A percentile compares a stretch with the other conserved stretches of the same genome.
phyloP scores from a whole-genome alignment of 2,329 filamentous ascomycete species.

The Gaeumannomyces tritici region DNA sequence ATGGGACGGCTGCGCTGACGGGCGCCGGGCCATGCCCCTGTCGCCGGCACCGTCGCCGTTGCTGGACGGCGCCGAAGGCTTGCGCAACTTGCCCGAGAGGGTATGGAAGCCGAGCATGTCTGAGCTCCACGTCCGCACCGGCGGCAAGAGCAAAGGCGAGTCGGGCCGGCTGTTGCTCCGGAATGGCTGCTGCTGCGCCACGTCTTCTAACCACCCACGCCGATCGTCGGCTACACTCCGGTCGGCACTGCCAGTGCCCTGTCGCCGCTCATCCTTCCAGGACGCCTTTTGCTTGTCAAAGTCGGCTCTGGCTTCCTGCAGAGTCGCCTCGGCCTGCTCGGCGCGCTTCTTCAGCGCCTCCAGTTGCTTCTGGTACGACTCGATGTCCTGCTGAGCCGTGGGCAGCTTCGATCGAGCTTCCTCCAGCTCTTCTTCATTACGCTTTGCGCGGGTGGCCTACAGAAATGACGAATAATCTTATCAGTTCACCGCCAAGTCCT shows the following conservation, averaged over 20 bases:
- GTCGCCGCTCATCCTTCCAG: constrained; percentile 19
- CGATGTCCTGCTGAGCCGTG: constrained; percentile 54
- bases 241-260: constrained; percentile 4
- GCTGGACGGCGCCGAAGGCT: constrained; percentile 40
- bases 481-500: not conserved
- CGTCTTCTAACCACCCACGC: constrained; percentile 43
- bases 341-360: constrained; percentile 55
- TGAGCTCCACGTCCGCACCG: constrained; percentile 42
- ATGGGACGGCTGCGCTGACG: constrained; percentile 36
- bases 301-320: constrained; percentile 44
- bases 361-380: constrained; percentile 47
- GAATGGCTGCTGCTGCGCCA: constrained; percentile 16
- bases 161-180: constrained; percentile 41
- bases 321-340: constrained; percentile 54
- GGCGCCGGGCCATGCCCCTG: constrained; percentile 32
- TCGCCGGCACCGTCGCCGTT: constrained; percentile 30
- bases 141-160: constrained; percentile 41
- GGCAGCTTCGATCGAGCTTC: constrained; percentile 53
- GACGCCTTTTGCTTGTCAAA: constrained; percentile 37
- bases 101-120: constrained; percentile 39
- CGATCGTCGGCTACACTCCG: constrained; percentile 24
- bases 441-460: constrained; percentile 54
- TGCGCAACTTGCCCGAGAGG: constrained; percentile 30
- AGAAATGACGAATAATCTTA: not conserved
- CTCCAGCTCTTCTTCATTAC: constrained; percentile 76